These are phyloP conservation scores for Rhodotorula taiwanensis DNA, from an alignment of 768 basidiomycete genomes.

Conservation along the genomic window DNA sequence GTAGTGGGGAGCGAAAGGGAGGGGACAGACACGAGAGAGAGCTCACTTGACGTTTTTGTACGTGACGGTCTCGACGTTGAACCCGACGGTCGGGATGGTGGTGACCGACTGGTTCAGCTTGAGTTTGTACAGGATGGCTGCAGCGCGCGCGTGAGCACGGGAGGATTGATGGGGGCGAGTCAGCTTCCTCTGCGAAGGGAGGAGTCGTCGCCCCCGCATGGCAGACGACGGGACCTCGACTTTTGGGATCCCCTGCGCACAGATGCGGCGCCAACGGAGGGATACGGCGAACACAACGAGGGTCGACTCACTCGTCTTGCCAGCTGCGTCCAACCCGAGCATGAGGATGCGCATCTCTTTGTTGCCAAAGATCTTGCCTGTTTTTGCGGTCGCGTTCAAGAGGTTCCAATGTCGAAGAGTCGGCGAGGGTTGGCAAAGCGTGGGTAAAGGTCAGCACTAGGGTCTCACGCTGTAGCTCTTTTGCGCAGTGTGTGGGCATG, in stretches of 20 bases:
- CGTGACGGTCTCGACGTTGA: constrained; percentile 98
- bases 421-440: neutral
- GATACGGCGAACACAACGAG: neutral
- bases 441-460: neutral
- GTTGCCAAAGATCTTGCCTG: constrained; percentile 69
- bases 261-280: too few species aligned
- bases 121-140: constrained; percentile 97
- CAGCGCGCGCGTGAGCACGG: constrained; percentile 1
- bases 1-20: neutral
- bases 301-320: constrained; percentile 80
- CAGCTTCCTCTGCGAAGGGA: neutral
- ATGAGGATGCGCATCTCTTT: constrained; percentile 84
- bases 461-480: too few species aligned
- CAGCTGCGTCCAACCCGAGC: constrained; percentile 94
- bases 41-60: constrained; percentile 74
- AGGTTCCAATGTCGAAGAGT: neutral
- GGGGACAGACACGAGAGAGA: neutral
- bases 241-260: too few species aligned
- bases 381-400: neutral
- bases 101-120: constrained; percentile 98
- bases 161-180: constrained; percentile 8
- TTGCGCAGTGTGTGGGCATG: too few species aligned
- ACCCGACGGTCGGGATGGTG: constrained; percentile 95
- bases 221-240: too few species aligned
- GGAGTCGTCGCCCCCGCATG: too few species aligned